Conservation (phyloP, 1,284 basidiomycete genomes). For the Malassezia equina region DNA sequence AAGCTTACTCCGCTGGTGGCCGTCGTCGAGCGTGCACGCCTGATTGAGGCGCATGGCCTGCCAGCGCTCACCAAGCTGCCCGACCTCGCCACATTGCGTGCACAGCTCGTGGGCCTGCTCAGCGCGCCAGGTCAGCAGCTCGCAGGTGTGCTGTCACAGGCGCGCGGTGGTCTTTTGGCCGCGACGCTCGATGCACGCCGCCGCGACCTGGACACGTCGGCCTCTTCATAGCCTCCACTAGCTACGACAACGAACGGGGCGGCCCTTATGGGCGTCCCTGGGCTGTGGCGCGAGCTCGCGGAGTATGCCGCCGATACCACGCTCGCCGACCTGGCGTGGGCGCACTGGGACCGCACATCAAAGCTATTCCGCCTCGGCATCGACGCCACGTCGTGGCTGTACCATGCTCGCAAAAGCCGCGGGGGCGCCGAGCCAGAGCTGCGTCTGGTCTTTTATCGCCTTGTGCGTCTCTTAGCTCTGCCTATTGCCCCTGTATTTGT, state of each 20-base stretch:
- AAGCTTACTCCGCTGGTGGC: constrained; percentile 3
- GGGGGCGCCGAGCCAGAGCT: constrained; percentile 52
- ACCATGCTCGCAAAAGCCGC: constrained; percentile 49
- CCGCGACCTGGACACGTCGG: constrained; percentile 30
- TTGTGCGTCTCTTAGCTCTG: constrained; percentile 60
- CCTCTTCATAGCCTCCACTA: neutral
- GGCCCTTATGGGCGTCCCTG: constrained; percentile 32
- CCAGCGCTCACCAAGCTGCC: constrained; percentile 15
- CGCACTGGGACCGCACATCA: constrained; percentile 18
- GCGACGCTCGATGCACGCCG: constrained; percentile 37
- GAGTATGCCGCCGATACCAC: constrained; percentile 23
- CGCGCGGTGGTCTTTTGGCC: constrained; percentile 28
- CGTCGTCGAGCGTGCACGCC: constrained; percentile 2
- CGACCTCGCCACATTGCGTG: constrained; percentile 20
- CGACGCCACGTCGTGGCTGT: constrained; percentile 50
- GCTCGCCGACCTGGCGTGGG: constrained; percentile 20
- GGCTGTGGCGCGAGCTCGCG: constrained; percentile 34
- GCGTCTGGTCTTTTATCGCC: constrained; percentile 52
- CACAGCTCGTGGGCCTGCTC: constrained; percentile 43
- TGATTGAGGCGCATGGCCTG: constrained; percentile 5
- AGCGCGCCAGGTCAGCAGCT: constrained; percentile 32
- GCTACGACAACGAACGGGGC: constrained; percentile 6
- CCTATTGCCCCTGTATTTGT: constrained; percentile 83
- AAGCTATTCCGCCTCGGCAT: constrained; percentile 29
- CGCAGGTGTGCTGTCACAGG: constrained; percentile 33